These are phyloP conservation scores for Macaranga tanarius DNA, from an alignment of 441 rosid species.

Conservation along the genomic window DNA sequence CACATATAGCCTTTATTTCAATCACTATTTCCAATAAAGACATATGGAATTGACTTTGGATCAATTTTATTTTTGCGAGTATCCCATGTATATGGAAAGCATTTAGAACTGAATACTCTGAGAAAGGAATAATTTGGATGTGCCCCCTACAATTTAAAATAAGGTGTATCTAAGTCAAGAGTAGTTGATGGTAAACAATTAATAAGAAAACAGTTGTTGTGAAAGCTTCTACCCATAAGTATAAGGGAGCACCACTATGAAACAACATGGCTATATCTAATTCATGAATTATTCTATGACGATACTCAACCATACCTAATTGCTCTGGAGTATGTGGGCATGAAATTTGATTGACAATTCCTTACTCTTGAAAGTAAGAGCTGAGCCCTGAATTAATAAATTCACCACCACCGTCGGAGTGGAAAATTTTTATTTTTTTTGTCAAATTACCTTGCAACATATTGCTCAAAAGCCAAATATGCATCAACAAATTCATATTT, in stretches of 20 bases:
- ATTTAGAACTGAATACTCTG: neutral
- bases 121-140: neutral
- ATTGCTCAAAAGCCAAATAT: neutral
- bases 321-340: neutral
- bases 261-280: neutral
- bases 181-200: neutral
- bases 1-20: too few species aligned
- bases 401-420: too few species aligned
- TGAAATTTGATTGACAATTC: neutral
- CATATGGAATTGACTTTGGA: too few species aligned
- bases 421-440: neutral
- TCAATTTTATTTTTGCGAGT: too few species aligned
- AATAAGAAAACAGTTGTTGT: neutral
- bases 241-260: neutral
- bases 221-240: neutral
- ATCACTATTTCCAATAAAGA: too few species aligned
- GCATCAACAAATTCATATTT: neutral
- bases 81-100: neutral
- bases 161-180: neutral
- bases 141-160: too few species aligned
- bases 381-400: neutral
- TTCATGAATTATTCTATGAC: neutral
- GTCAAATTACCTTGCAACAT: neutral
- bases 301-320: neutral
- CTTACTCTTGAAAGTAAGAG: neutral